A percentile compares a stretch with the other conserved stretches of the same genome.
Evolutionary conservation across 2,329 filamentous ascomycete genomes (phyloP).

Genomic region (Diaporthe citriasiana): DNA sequence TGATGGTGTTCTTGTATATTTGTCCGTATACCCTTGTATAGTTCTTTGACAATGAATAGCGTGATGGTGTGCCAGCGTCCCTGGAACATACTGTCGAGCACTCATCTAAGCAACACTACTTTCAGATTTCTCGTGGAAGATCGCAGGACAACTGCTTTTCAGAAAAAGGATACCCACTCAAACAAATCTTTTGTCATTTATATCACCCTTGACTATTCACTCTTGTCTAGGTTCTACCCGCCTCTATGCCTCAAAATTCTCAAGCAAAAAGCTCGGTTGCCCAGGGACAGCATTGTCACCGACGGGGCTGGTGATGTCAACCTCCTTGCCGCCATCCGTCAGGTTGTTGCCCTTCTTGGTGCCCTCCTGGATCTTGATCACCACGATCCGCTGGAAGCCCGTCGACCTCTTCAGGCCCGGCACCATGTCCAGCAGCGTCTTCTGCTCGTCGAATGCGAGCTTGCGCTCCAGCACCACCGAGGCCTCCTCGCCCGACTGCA

Average conservation of each 20-base stretch:
- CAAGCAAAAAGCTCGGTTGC: conserved; percentile 85
- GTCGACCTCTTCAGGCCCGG: conserved; percentile 82
- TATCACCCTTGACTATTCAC: not conserved
- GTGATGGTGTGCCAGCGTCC: too few relatives aligned
- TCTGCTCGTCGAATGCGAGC: conserved; percentile 87
- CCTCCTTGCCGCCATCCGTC: conserved; percentile 63
- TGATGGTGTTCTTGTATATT: conserved; percentile 18
- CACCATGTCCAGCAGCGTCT: conserved; percentile 82
- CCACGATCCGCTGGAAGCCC: conserved; percentile 73
- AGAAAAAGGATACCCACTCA: too few relatives aligned
- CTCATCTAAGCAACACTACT: not conserved
- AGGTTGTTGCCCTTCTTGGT: conserved; percentile 74
- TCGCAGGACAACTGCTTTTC: too few relatives aligned
- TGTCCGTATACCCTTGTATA: conserved; percentile 6
- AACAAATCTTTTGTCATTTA: not conserved
- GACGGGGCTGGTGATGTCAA: conserved; percentile 68
- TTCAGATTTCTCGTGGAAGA: not conserved
- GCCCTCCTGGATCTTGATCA: conserved; percentile 79
- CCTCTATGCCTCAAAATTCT: conserved; percentile 74
- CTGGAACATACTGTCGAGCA: not conserved
- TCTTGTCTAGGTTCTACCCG: not conserved
- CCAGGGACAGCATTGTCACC: conserved; percentile 87
- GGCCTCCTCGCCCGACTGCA: conserved; percentile 78
- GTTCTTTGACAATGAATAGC: not conserved
- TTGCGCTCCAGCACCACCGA: conserved; percentile 84